Evolutionary conservation across 306 rosid genomes (phyloP), one percentile per base, ranked within the genome.

Genomic region (Carpinus viminea): DNA sequence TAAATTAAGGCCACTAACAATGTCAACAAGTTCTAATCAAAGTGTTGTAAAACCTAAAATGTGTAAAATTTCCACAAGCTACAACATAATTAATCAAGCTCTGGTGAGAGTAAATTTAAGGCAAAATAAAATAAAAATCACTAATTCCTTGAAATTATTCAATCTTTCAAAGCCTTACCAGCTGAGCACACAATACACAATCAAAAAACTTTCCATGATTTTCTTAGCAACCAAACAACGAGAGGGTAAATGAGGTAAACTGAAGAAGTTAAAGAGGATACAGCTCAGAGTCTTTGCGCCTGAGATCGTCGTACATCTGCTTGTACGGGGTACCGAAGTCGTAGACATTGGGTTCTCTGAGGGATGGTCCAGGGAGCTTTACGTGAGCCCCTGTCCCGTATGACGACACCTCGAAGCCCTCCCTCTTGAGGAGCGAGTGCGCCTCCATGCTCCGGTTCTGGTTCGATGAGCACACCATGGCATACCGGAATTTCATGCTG

Each of bases 381-480:
- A 95, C 98, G 74, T 95, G 98, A 71, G 97, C 75, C 50, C 97
- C 96, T 0, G 99, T 93, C 20, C 99, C 99, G 76, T 95, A 95
- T 2, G 98, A 93, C 15, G 83, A 82, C 24, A 95, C 99, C 8
- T 95, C 97, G 81, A 90, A 95, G 62, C 98, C 98, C 26, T 95
- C 90, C 21, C 86, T 82, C 84, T 93, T 91, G 75, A 95, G 88
- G 50, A 95, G 76, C 61, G 87, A 89, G 89, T 93, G 97, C 47
- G 99, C 98, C 83, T 93, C 99, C 98, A 95, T 93, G 92, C 99
- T 95, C 78, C 98, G 87, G 82, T 95, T 93, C 86, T 93, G 98
- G 81, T 95, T 92, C 26, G 96, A 95, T 15, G 98, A 95, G 82
- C 99, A 93, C 47, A 95, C 99, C 98, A 91, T 87, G 7, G 98